Percentiles rank a stretch among this genome's conserved stretches.
Evolutionary conservation across 2,329 filamentous ascomycete genomes (phyloP).

Genomic region (Cytospora paraplurivora): DNA sequence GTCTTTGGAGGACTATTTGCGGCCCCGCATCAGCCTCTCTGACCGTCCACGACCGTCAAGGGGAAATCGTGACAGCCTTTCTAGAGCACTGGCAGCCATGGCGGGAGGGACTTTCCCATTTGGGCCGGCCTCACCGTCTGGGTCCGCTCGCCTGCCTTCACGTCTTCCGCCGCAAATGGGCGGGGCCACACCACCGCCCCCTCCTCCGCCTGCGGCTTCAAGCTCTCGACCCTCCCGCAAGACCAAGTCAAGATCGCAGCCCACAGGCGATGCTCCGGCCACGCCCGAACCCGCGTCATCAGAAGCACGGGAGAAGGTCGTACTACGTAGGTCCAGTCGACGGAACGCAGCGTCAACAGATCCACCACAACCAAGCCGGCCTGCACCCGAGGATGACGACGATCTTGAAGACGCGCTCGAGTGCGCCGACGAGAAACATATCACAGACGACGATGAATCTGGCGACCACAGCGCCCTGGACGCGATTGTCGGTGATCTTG

Average conservation of each 20-base stretch:
- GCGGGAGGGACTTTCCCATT: slow-evolving; percentile 68
- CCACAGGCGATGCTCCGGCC: slow-evolving; percentile 43
- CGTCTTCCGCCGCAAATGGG: slow-evolving; percentile 38
- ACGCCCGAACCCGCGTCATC: slow-evolving; percentile 50
- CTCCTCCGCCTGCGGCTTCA: slow-evolving; percentile 43
- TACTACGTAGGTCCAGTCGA: slow-evolving; percentile 64
- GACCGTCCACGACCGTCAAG: slow-evolving; percentile 63
- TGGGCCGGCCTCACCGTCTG: slow-evolving; percentile 48
- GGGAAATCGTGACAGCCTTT: slow-evolving; percentile 61
- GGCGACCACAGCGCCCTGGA: slow-evolving; percentile 72
- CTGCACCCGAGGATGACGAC: slow-evolving; percentile 61
- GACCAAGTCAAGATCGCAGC: slow-evolving; percentile 50
- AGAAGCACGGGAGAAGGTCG: slow-evolving; percentile 59
- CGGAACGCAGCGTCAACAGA: slow-evolving; percentile 58
- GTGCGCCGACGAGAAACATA: slow-evolving; percentile 87
- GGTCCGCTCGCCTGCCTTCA: slow-evolving; percentile 50
- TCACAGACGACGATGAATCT: slow-evolving; percentile 71
- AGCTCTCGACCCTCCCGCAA: slow-evolving; percentile 48
- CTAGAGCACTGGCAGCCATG: slow-evolving; percentile 73
- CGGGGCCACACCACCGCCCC: slow-evolving; percentile 34
- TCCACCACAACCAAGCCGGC: slow-evolving; percentile 52
- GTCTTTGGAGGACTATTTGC: slow-evolving; percentile 90
- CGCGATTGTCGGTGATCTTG: slow-evolving; percentile 86
- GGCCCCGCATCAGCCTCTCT: slow-evolving; percentile 81
- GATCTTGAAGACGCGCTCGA: slow-evolving; percentile 73